Evolutionary conservation across 352 stramenopile species (phyloP).

Genomic region (Salisapilia sapeloensis): DNA sequence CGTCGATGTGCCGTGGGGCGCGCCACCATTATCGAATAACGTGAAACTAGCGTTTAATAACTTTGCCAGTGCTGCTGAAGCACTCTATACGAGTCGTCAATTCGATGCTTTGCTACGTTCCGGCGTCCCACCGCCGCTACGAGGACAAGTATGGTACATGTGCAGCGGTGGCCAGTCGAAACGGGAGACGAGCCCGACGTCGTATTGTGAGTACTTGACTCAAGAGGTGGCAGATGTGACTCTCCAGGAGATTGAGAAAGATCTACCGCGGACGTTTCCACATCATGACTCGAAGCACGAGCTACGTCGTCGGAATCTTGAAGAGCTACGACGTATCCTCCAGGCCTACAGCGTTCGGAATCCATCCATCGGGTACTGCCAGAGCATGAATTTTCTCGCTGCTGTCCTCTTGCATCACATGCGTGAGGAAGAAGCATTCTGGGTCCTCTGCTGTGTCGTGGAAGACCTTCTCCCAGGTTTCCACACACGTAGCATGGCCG

Average conservation of each 20-base stretch:
- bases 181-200: slow-evolving; percentile 6
- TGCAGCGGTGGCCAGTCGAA: slow-evolving; percentile 54
- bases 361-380: slow-evolving; percentile 73
- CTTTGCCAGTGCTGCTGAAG: slow-evolving; percentile 30
- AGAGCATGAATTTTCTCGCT: slow-evolving; percentile 82
- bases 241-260: slow-evolving; percentile 79
- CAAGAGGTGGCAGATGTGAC: slow-evolving; percentile 43
- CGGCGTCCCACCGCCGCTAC: slow-evolving; percentile 41
- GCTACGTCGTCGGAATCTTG: slow-evolving; percentile 15
- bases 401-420: slow-evolving; percentile 65
- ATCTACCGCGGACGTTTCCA: slow-evolving; percentile 71
- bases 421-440: slow-evolving; percentile 77
- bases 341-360: slow-evolving; percentile 78
- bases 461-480: slow-evolving; percentile 83
- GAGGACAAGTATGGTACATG: slow-evolving; percentile 69
- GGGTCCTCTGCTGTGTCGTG: slow-evolving; percentile 70
- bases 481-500: slow-evolving; percentile 78
- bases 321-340: slow-evolving; percentile 58
- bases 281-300: slow-evolving; percentile 9
- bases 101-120: slow-evolving; percentile 44
- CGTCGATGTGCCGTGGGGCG: slow-evolving; percentile 11
- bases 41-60: slow-evolving; percentile 33
- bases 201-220: slow-evolving; percentile 33
- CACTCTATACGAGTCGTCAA: slow-evolving; percentile 29
- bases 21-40: slow-evolving; percentile 4